Conservation (phyloP, 345 rosid species). For the Bruguiera parviflora region DNA sequence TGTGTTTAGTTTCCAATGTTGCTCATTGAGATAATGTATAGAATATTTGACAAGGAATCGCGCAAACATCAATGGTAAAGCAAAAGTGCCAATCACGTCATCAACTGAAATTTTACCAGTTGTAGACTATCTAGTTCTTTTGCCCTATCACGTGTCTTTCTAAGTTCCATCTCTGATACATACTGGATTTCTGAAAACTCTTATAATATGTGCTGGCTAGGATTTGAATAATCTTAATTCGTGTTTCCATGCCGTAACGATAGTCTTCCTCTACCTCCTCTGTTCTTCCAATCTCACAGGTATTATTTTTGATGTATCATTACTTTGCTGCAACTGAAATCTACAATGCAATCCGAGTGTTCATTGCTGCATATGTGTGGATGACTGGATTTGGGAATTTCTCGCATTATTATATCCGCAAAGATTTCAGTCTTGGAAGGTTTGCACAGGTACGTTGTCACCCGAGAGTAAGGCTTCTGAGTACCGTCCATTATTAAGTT, state of each 20-base stretch:
- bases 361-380: constrained; percentile 99
- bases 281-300: constrained; percentile 48
- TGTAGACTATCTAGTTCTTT: neutral
- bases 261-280: too few relatives aligned
- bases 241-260: neutral
- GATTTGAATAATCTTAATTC: constrained; percentile 10
- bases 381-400: constrained; percentile 99
- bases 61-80: too few relatives aligned
- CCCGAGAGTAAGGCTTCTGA: neutral
- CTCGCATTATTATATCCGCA: constrained; percentile 96
- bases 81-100: neutral
- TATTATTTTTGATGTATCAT: constrained; percentile 97
- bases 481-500: constrained; percentile 17
- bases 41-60: too few relatives aligned
- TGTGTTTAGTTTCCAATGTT: neutral
- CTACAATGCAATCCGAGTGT: constrained; percentile 88
- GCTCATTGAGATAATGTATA: neutral
- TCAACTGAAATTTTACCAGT: neutral
- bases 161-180: neutral
- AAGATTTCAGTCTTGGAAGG: constrained; percentile 91
- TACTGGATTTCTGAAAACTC: neutral
- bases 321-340: constrained; percentile 96
- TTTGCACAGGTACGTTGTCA: constrained; percentile 79
- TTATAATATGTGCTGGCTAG: constrained; percentile 6
- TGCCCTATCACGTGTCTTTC: neutral